These are phyloP conservation scores for Neonectria punicea DNA, from an alignment of 2,329 filamentous ascomycete genomes.

Conservation along the genomic window DNA sequence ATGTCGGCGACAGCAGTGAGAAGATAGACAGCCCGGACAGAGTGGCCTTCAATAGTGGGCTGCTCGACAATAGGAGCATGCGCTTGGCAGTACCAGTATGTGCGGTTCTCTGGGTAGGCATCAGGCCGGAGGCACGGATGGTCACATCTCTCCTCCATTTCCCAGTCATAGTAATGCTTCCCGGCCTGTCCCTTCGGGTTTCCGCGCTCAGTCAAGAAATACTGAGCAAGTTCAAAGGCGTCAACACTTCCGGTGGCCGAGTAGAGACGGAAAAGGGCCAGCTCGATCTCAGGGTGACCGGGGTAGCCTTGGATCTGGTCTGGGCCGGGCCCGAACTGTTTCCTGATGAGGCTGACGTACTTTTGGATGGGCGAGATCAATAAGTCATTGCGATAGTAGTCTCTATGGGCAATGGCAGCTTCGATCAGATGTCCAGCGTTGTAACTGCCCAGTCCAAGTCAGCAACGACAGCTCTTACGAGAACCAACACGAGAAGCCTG, in stretches of 20 bases:
- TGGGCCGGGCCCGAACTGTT: conserved; percentile 61
- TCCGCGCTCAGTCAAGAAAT: conserved; percentile 43
- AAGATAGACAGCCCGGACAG: conserved; percentile 70
- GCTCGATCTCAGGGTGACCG: conserved; percentile 62
- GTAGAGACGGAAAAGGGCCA: conserved; percentile 53
- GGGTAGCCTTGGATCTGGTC: conserved; percentile 67
- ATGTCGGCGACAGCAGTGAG: conserved; percentile 67
- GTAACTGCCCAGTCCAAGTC: conserved; percentile 50
- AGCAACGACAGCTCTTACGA: not conserved
- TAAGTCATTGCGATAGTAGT: conserved; percentile 61
- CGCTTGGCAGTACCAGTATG: conserved; percentile 65
- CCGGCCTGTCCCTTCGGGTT: conserved; percentile 56
- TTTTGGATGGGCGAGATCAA: conserved; percentile 50
- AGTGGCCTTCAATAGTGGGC: conserved; percentile 60
- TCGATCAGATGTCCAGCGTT: conserved; percentile 72
- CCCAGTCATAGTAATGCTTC: conserved; percentile 69
- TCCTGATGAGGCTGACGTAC: conserved; percentile 58
- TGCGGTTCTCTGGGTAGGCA: conserved; percentile 55
- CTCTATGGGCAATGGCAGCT: conserved; percentile 66
- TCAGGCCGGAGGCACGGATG: conserved; percentile 57
- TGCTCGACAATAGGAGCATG: conserved; percentile 62
- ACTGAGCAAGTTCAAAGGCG: conserved; percentile 60
- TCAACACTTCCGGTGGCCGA: conserved; percentile 47
- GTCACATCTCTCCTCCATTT: conserved; percentile 62
- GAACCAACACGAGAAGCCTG: not conserved